Conservation (phyloP, 192 early-diverging fungal species). For the Backusella morwellensis region DNA sequence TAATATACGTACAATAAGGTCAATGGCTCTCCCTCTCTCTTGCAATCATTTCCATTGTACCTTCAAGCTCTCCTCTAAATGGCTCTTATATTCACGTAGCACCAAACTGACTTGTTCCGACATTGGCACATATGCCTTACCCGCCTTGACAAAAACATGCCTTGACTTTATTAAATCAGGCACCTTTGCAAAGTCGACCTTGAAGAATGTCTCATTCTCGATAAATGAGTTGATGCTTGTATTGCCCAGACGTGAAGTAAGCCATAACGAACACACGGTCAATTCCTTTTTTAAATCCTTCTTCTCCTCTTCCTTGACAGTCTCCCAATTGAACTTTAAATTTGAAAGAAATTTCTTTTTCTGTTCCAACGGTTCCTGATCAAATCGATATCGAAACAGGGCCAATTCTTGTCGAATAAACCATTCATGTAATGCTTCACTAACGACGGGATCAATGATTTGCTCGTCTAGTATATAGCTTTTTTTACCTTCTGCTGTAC, state of each 20-base stretch:
- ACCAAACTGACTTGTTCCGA: conserved; percentile 71
- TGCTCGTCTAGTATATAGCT: background rate
- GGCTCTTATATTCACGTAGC: conserved; percentile 70
- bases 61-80: conserved; percentile 54
- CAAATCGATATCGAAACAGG: conserved; percentile 58
- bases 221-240: conserved; percentile 12
- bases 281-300: conserved; percentile 20
- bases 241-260: background rate
- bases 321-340: conserved; percentile 47
- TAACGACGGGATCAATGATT: conserved; percentile 14
- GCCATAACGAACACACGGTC: conserved; percentile 4
- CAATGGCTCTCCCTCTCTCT: background rate
- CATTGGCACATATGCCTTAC: conserved; percentile 74
- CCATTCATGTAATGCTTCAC: conserved; percentile 73
- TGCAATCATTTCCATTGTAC: conserved; percentile 14
- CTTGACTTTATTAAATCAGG: conserved; percentile 57
- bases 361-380: conserved; percentile 37
- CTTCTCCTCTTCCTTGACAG: conserved; percentile 36
- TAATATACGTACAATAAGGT: conserved; percentile 25
- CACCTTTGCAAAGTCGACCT: conserved; percentile 72
- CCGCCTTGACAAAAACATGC: conserved; percentile 59
- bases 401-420: conserved; percentile 69
- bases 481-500: conserved; percentile 54
- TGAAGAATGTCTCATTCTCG: conserved; percentile 43
- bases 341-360: conserved; percentile 56